Evolutionary conservation across 345 rosid genomes (phyloP), one percentile per base, ranked within the genome.

Genomic region (Cardamine resedifolia): DNA sequence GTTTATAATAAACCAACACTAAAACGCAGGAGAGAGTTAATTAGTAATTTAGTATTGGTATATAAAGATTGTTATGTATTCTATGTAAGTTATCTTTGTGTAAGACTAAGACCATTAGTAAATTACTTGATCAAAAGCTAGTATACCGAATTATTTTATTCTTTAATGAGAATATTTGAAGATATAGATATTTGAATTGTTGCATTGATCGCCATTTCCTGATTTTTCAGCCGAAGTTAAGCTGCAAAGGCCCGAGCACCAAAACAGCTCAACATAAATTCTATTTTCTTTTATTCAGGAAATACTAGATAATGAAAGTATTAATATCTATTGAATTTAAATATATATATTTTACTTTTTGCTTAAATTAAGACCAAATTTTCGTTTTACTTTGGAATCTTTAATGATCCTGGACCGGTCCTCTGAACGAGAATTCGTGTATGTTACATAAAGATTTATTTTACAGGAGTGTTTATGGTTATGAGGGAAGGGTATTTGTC

Each of bases 231-330:
- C 75, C 39, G 18, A 71, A 71, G 67, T 71, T 50, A 50, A 34
- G 75, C 75, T 71, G 75, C 68, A 2, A 51, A 59, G 44, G 66
- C 56, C 69, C 77, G 36, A 50, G 31, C 51, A 71, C 68, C 75
- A 61, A 71, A 38, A 71, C 59, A 71, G 6, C 57, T 56, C 47
- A 47, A 8, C 53, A 41, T 56, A 43, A 12, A 28, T 52, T 24
- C 1, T 38, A 38, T 18, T 38, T 16, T 24, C 8, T 43, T 33
- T 7, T 23, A 58, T 21, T 34, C n/a, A 58, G 7, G 21, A 20
- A 33, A 30, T 3, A 38, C 15, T 38, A 38, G 15, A 1, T 5
- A 20, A 33, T 34, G 31, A 28, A 6, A 28, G 31, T 28, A 20
- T 49, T 36, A 36, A 10, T 49, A 4, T 14, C 10, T 21, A 21